Evolutionary conservation across 177 flowering plant genomes (phyloP).

Genomic region (Vitis hybrid): DNA sequence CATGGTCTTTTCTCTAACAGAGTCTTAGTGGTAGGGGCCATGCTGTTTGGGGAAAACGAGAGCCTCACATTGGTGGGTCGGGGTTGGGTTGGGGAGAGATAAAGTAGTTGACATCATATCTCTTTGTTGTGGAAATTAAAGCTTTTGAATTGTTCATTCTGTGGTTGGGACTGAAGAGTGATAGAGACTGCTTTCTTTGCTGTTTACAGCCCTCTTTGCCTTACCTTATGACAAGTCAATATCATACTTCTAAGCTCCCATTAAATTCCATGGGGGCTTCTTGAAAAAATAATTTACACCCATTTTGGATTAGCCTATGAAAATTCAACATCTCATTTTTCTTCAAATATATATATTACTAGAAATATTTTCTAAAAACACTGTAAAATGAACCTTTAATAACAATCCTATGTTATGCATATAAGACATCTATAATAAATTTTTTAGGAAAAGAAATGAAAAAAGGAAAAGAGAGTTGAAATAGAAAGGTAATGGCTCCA

Average conservation of each 20-base stretch:
- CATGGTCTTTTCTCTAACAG: slow-evolving; percentile 17
- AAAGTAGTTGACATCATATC: slow-evolving; percentile 4
- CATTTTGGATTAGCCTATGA: neutral
- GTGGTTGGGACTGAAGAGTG: neutral
- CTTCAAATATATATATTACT: too few species aligned
- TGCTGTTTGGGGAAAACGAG: slow-evolving; percentile 15
- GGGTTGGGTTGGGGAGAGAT: slow-evolving; percentile 6
- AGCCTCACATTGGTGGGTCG: slow-evolving; percentile 26
- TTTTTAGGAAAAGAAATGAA: too few species aligned
- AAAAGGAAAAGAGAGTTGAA: too few species aligned
- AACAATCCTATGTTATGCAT: too few species aligned
- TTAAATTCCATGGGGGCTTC: too few species aligned
- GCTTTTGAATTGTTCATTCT: neutral
- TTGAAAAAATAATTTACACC: neutral
- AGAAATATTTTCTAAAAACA: too few species aligned
- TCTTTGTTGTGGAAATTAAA: neutral
- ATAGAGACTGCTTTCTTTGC: neutral
- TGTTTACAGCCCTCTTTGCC: too few species aligned
- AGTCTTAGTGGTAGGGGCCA: slow-evolving; percentile 11
- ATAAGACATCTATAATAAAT: too few species aligned
- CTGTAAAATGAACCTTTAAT: too few species aligned
- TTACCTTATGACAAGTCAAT: too few species aligned
- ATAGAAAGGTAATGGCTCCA: accelerated
- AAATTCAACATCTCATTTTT: too few species aligned
- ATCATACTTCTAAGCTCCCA: neutral